Base-by-base conservation (phyloP, 129 eudicot species). In the Flaveria trinervia region DNA sequence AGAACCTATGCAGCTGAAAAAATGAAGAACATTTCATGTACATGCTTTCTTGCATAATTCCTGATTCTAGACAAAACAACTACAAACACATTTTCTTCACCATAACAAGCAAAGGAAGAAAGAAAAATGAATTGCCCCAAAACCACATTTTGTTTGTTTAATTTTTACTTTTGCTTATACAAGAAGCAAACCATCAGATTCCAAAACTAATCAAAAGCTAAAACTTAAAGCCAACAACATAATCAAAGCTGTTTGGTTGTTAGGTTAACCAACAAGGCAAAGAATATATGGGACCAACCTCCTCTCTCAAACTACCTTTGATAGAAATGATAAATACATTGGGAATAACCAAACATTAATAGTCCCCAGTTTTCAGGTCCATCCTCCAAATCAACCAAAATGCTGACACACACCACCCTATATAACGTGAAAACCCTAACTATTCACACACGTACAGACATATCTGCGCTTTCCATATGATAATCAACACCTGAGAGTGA, bases 131-230 rank as follows among this genome's bases (percentile, higher is more conserved):
- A 73, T 66, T 15, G 5, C 16, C 70, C 68, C 70, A 43, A 51
- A 73, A 44, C 43, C 64, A 80, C 80, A 74, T 45, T 68, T 80
- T 28, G 69, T 67, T 80, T 66, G 80, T 80, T 74, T 20, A 67
- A 20, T 28, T 66, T 22, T 30, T 71, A 12, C 11, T 49, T 48
- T 80, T 75, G 80, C 80, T 80, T 74, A 74, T 56, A 67, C 71
- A 57, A 80, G 54, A 80, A 80, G 84, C 65, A 80, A 80, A 57
- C 79, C 46, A 67, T 67, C 43, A 67, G 84, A 80, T 80, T 74
- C 84, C 62, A 66, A 80, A 71, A 71, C 30, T 41, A 80, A 80
- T 80, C 36, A 57, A 68, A 67, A 74, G 65, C 11, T 80, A 67
- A 36, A 28, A 15, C 50, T 68, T 73, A 30, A 79, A 56, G 71